Evolutionary conservation across 2,329 filamentous ascomycete genomes (phyloP).

Genomic region (Botryosphaeria dothidea): DNA sequence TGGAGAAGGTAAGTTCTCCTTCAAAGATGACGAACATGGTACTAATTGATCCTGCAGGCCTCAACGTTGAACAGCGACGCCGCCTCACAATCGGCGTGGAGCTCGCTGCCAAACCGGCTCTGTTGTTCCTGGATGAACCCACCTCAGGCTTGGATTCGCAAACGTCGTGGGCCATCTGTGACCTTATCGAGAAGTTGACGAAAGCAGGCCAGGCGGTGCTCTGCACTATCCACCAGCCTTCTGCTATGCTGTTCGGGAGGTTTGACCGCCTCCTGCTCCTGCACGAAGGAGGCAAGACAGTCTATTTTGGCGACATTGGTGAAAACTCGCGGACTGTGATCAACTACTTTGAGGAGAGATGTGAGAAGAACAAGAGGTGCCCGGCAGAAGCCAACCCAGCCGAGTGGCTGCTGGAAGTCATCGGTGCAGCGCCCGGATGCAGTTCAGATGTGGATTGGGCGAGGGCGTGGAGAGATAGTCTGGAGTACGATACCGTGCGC

Average conservation of each 20-base stretch:
- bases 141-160: constrained; percentile 93
- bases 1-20: constrained; percentile 66
- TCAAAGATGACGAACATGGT: background rate
- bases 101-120: constrained; percentile 83
- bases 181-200: constrained; percentile 84
- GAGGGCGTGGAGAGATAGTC: constrained; percentile 20
- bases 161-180: constrained; percentile 89
- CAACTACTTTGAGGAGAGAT: constrained; percentile 52
- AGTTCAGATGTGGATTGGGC: constrained; percentile 22
- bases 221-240: constrained; percentile 98
- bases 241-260: constrained; percentile 88
- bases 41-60: constrained; percentile 20
- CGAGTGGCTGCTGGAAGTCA: constrained; percentile 66
- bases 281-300: constrained; percentile 71
- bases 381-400: constrained; percentile 60
- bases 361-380: background rate
- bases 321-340: constrained; percentile 68
- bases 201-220: constrained; percentile 88
- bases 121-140: constrained; percentile 92
- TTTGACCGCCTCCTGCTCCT: constrained; percentile 82
- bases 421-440: constrained; percentile 24
- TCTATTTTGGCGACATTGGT: constrained; percentile 82
- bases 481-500: constrained; percentile 30
- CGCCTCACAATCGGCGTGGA: constrained; percentile 96
- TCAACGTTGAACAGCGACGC: constrained; percentile 65